phyloP scores from a whole-genome alignment of 164 flowering plant genomes.

The Aristolochia contorta region DNA sequence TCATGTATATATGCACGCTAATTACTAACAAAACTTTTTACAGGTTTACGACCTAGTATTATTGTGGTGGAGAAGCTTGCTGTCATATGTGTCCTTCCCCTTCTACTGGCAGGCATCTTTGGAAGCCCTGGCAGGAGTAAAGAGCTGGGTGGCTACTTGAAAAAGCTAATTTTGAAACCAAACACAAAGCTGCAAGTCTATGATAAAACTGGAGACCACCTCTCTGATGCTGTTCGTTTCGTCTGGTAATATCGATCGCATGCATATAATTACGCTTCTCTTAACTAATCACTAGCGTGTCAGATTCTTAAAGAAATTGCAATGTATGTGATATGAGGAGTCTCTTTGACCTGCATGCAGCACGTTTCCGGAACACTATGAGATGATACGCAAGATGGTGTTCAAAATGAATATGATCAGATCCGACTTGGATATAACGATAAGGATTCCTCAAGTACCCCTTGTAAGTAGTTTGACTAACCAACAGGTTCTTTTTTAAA shows the following conservation, averaged over 20 bases:
- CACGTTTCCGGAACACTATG: too few relatives aligned
- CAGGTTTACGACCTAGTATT: constrained; percentile 77
- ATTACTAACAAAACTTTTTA: constrained; percentile 6
- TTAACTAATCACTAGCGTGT: neutral
- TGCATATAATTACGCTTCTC: too few relatives aligned
- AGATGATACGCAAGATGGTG: too few relatives aligned
- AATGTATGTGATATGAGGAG: too few relatives aligned
- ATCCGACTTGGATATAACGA: too few relatives aligned
- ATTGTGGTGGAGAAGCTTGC: constrained; percentile 59
- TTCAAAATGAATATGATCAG: too few relatives aligned
- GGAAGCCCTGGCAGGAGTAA: constrained; percentile 66
- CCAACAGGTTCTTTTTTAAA: too few relatives aligned
- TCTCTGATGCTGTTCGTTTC: constrained; percentile 73
- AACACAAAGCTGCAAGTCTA: constrained; percentile 29
- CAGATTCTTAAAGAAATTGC: neutral
- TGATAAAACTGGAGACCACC: constrained; percentile 38
- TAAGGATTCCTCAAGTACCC: too few relatives aligned
- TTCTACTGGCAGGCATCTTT: constrained; percentile 84
- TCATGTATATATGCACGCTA: neutral
- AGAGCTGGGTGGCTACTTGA: constrained; percentile 57
- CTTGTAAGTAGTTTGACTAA: too few relatives aligned
- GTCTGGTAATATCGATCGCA: too few relatives aligned
- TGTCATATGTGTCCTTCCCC: constrained; percentile 69
- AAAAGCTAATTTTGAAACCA: constrained; percentile 65
- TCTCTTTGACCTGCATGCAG: too few relatives aligned